These are phyloP conservation scores for Paspalum vaginatum DNA, from an alignment of 176 grass and related monocot genomes.

Conservation along the genomic window DNA sequence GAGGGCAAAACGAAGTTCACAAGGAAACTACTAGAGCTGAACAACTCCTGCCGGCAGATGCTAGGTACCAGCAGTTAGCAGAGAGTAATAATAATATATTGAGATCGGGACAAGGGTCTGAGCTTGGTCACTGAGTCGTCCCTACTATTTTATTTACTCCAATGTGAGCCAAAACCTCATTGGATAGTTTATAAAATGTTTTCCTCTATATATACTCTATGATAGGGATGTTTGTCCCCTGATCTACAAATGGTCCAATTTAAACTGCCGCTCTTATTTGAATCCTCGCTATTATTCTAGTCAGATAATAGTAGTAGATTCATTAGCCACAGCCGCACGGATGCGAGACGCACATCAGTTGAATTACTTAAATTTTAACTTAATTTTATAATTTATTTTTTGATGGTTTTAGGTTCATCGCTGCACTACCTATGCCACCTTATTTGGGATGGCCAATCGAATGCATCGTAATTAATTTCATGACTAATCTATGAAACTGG, in stretches of 20 bases:
- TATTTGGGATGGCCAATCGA: no score
- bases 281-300: neutral
- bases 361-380: neutral
- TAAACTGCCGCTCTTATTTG: neutral
- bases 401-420: neutral
- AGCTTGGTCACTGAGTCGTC: conserved; percentile 37
- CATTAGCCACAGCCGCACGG: neutral
- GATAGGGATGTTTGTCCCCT: conserved; percentile 48
- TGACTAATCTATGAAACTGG: no score
- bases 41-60: conserved; percentile 31
- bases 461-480: no score
- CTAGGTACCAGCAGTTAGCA: conserved; percentile 9
- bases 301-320: neutral
- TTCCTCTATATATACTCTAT: conserved; percentile 12
- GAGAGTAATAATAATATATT: conserved; percentile 19
- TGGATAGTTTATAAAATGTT: conserved; percentile 12
- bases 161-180: conserved; percentile 37
- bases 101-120: conserved; percentile 44
- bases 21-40: conserved; percentile 54
- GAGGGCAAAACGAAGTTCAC: conserved; percentile 39
- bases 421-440: neutral
- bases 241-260: conserved; percentile 8
- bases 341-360: neutral
- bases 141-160: conserved; percentile 37
- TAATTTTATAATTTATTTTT: neutral